Percentiles rank a stretch among this genome's conserved stretches.
Evolutionary conservation across 202 grass and related monocot species (phyloP).

Genomic region (Zizania palustris): DNA sequence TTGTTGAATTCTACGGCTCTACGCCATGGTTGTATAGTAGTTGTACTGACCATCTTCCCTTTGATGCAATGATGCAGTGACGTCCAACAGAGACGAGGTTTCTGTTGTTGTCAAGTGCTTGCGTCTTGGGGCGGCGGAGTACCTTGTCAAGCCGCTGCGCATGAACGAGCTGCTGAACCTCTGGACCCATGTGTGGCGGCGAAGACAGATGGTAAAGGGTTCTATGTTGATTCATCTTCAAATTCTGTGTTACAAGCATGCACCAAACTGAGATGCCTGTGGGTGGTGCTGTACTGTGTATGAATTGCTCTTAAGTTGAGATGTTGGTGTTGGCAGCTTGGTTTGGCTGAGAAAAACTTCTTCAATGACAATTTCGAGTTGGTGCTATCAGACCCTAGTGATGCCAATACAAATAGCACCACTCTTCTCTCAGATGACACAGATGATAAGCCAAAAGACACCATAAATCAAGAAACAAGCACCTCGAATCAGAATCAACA

Average conservation of each 20-base stretch:
- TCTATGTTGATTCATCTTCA: constrained; percentile 34
- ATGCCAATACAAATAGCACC: constrained; percentile 86
- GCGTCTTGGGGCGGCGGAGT: constrained; percentile 84
- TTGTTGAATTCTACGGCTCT: background rate
- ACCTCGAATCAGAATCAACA: constrained; percentile 62
- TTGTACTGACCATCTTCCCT: constrained; percentile 6
- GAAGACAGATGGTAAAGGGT: constrained; percentile 68
- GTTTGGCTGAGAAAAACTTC: constrained; percentile 79
- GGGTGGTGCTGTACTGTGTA: constrained; percentile 16
- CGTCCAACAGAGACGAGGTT: constrained; percentile 90
- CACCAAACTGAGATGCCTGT: constrained; percentile 31
- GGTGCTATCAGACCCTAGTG: constrained; percentile 81
- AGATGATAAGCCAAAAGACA: constrained; percentile 69
- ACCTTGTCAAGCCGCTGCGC: constrained; percentile 87
- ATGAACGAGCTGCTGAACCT: constrained; percentile 92
- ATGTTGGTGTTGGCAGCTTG: constrained; percentile 61
- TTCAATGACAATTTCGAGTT: constrained; percentile 78
- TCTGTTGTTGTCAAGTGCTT: constrained; percentile 95
- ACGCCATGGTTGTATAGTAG: background rate
- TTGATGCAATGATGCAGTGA: constrained; percentile 57
- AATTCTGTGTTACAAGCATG: constrained; percentile 33
- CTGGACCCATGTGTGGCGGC: constrained; percentile 94
- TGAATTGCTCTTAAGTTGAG: constrained; percentile 32
- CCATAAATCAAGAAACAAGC: constrained; percentile 50
- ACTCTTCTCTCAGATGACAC: constrained; percentile 86